Percentiles rank a stretch among this genome's conserved stretches.
These are phyloP conservation scores for Penicillium tannophilum DNA, from an alignment of 495 filamentous ascomycete species.

Conservation along the genomic window DNA sequence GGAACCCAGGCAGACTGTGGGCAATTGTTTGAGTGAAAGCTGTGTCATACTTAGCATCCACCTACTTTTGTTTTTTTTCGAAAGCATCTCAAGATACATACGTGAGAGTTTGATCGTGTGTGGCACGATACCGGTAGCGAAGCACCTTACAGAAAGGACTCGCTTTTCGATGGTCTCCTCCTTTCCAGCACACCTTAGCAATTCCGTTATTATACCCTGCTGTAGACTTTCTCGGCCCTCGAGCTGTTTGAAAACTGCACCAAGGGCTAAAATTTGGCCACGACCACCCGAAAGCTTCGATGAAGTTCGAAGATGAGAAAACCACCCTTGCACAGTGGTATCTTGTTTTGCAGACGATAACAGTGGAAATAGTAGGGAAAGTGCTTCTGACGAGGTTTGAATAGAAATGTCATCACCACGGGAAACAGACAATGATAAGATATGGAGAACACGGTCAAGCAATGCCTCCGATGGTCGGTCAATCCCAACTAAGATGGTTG, in stretches of 20 bases:
- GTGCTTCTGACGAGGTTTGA: conserved; percentile 48
- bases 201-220: conserved; percentile 32
- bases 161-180: conserved; percentile 58
- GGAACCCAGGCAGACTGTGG: conserved; percentile 44
- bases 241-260: conserved; percentile 41
- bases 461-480: conserved; percentile 21
- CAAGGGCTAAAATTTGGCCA: conserved; percentile 48
- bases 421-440: conserved; percentile 45
- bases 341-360: conserved; percentile 35
- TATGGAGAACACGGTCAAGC: conserved; percentile 42
- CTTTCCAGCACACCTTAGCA: conserved; percentile 42
- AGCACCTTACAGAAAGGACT: conserved; percentile 61
- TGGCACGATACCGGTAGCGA: conserved; percentile 52
- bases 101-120: conserved; percentile 36
- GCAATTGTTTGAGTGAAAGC: conserved; percentile 30
- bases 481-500: conserved; percentile 14
- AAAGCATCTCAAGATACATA: neutral
- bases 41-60: conserved; percentile 23
- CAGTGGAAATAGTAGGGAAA: conserved; percentile 45
- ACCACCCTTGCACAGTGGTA: conserved; percentile 38
- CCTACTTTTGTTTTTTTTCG: neutral
- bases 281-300: conserved; percentile 44
- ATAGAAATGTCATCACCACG: conserved; percentile 52
- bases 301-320: conserved; percentile 39
- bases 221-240: conserved; percentile 23